Conservation (phyloP, 495 filamentous ascomycete genomes). For the Jackrogersella multiformis region DNA sequence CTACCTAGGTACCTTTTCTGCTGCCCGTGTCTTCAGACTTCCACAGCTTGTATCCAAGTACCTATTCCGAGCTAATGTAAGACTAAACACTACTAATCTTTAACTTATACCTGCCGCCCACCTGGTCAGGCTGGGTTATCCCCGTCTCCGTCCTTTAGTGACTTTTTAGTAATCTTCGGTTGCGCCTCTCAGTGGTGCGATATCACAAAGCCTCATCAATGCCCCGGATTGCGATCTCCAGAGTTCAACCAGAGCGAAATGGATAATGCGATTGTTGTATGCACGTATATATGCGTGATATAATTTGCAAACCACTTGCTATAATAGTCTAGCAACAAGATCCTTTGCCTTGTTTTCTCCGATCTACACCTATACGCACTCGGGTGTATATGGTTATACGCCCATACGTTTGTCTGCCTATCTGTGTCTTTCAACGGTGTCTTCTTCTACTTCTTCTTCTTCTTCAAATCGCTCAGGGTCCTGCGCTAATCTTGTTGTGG, state of each 20-base stretch:
- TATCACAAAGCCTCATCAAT: slow-evolving; percentile 37
- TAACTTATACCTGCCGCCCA: slow-evolving; percentile 27
- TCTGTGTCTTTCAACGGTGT: background rate
- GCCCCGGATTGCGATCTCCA: slow-evolving; percentile 38
- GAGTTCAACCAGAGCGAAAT: slow-evolving; percentile 14
- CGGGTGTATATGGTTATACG: background rate
- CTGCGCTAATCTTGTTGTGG: slow-evolving; percentile 7
- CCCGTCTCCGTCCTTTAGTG: slow-evolving; percentile 39
- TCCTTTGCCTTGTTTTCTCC: too few relatives aligned
- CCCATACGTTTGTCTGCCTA: background rate
- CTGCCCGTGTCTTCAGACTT: too few relatives aligned
- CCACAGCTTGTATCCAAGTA: too few relatives aligned
- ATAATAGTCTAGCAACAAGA: too few relatives aligned
- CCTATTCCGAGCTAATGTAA: slow-evolving; percentile 2
- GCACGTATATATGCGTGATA: too few relatives aligned
- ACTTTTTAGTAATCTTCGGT: slow-evolving; percentile 13
- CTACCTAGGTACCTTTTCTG: too few relatives aligned
- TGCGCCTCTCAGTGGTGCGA: slow-evolving; percentile 23
- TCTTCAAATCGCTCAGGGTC: slow-evolving; percentile 12
- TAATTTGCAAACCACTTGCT: too few relatives aligned
- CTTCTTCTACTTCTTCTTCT: background rate
- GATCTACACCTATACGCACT: background rate
- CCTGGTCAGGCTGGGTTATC: slow-evolving; percentile 22
- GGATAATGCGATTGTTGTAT: slow-evolving; percentile 14
- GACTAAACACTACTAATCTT: too few relatives aligned